phyloP scores from a whole-genome alignment of 441 rosid species.

The Populus hybrid region DNA sequence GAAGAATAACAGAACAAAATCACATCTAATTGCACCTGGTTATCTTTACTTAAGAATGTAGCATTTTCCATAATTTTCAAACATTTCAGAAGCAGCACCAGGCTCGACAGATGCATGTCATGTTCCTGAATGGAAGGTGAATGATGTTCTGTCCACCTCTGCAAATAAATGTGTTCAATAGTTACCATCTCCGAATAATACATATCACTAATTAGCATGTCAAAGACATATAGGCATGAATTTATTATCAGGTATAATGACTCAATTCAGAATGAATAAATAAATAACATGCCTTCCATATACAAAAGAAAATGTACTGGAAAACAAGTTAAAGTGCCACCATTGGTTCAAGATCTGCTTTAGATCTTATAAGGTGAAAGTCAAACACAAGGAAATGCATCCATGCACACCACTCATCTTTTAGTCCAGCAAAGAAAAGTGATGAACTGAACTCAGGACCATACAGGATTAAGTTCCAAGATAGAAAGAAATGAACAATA shows the following conservation, averaged over 20 bases:
- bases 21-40: conserved; percentile 59
- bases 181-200: conserved; percentile 12
- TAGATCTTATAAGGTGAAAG: background rate
- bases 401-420: background rate
- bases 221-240: background rate
- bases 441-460: background rate
- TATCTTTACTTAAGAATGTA: conserved; percentile 88
- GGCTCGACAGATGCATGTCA: conserved; percentile 42
- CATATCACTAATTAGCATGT: background rate
- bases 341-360: background rate
- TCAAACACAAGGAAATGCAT: background rate
- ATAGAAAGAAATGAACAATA: background rate
- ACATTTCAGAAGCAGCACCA: conserved; percentile 68
- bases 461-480: background rate
- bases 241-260: background rate
- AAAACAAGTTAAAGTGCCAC: too few species aligned
- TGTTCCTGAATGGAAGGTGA: conserved; percentile 35
- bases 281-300: background rate
- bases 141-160: conserved; percentile 48
- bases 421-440: background rate
- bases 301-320: background rate
- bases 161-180: conserved; percentile 30
- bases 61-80: conserved; percentile 98
- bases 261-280: background rate
- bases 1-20: conserved; percentile 14